Base-by-base conservation (phyloP, 306 rosid genomes). In the Senna siamea region DNA sequence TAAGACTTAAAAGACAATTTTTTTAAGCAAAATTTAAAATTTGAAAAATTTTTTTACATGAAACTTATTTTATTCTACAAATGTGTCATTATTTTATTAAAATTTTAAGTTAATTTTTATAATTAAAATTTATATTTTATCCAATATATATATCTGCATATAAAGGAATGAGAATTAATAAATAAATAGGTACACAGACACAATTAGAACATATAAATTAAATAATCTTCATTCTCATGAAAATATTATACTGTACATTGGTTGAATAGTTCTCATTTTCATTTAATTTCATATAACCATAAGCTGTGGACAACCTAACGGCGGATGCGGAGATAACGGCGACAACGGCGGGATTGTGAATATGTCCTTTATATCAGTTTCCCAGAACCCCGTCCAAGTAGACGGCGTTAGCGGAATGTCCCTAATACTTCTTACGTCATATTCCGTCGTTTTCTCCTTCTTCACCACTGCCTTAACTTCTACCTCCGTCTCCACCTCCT, bases 341-440 rank as follows among this genome's bases (percentile, higher is more conserved):
- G 96, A 94, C 58, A 88, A 66, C 78, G 86, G 90, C 41, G 97
- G 94, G 0, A 89, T 80, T 28, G 11, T 76, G 56, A 89, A 86
- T 1, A 85, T 9, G 9, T 88, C 96, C 18, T 81, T 87, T 5
- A 76, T 62, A 43, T 91, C 95, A 9, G 48, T 10, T 6, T 94
- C 96, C 92, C 90, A 90, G 5, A 80, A 62, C 73, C 83, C 80
- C 14, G 73, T 81, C 93, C 96, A 91, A 63, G 30, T 59, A 3
- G 98, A 89, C 86, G 98, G 97, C 82, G 97, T 91, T 68, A 91
- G 70, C 65, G 97, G 97, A 55, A 69, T 70, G 30, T 87, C 92
- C 41, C n/a, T 77, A 14, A 62, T 3, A 35, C 40, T 22, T 2
- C 50, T 73, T 14, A 73, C 69, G 0, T 71, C 80, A 0, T 51